These are phyloP conservation scores for Pinus taeda DNA, from an alignment of 75 land plant species.

Conservation along the genomic window DNA sequence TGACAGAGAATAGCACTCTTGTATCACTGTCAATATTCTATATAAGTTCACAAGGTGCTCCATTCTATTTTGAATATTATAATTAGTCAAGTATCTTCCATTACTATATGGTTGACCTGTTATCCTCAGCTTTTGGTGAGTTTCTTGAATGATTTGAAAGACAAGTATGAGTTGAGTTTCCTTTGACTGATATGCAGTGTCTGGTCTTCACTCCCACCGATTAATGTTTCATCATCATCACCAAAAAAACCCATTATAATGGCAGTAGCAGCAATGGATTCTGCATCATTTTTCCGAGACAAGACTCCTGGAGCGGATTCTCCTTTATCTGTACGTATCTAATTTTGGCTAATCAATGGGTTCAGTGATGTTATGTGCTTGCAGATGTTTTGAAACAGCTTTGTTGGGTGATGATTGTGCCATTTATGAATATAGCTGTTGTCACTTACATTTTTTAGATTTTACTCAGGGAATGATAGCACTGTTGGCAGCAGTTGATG, in stretches of 20 bases:
- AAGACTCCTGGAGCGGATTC: conserved; percentile 90
- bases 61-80: neutral
- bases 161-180: neutral
- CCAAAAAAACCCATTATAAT: conserved; percentile 64
- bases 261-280: conserved; percentile 84
- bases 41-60: neutral
- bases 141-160: neutral
- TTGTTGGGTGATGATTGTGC: neutral
- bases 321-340: conserved; percentile 70
- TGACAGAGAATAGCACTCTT: neutral
- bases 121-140: neutral
- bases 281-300: conserved; percentile 93
- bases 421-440: conserved; percentile 6
- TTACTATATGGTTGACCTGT: neutral
- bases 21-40: neutral
- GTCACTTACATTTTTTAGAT: neutral
- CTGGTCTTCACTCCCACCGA: conserved; percentile 89
- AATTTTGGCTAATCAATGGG: neutral
- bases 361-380: neutral
- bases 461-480: conserved; percentile 77
- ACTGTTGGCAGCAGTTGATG: conserved; percentile 94
- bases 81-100: neutral
- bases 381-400: neutral
- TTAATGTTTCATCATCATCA: conserved; percentile 52
- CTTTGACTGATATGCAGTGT: conserved; percentile 71